Evolutionary conservation across 176 grass and related monocot species (phyloP), one percentile per base, ranked within the genome.

Genomic region (Raddia distichophylla): DNA sequence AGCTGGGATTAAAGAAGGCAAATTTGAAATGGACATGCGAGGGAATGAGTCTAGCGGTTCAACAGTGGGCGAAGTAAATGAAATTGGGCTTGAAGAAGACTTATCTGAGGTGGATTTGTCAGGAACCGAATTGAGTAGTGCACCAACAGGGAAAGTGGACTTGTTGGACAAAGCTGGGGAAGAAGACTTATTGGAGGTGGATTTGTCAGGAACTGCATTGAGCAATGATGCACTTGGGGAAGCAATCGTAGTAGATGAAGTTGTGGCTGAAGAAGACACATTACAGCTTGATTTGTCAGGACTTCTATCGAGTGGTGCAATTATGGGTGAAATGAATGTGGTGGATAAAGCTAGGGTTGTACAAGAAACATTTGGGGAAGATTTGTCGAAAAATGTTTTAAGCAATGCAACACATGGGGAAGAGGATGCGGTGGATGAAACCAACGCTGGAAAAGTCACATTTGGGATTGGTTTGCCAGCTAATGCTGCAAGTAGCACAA

Each of bases 341-440:
- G 14, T 76, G 48, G 51, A 58, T 76, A 42, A 83, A 65, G 22
- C 18, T 7, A 13, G 44, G 59, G 4, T 6, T 66, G 17, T n/a
- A 73, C 27, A 65, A 12, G 80, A 88, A 17, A 50, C 51, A n/a
- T 73, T 83, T 83, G 60, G 32, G 49, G 52, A 17, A 3, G 60
- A 73, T 79, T 78, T 64, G 5, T 59, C 33, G 43, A 67, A 75
- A 10, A 75, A 60, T 81, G 12, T 63, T 80, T 68, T 52, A 81
- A 86, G 51, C 18, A 37, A 27, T 66, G 60, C 11, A 20, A 27
- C 42, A 40, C 53, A 80, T 37, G 27, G 40, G 22, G 69, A 61
- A 62, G 55, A 37, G 16, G 6, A 72, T 64, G 9, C 9, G 6
- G 16, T 71, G 12, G 69, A 19, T 67, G 42, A 74, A 74, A 57